Conservation (phyloP, 2,329 filamentous ascomycete genomes). For the Nigrospora oryzae region DNA sequence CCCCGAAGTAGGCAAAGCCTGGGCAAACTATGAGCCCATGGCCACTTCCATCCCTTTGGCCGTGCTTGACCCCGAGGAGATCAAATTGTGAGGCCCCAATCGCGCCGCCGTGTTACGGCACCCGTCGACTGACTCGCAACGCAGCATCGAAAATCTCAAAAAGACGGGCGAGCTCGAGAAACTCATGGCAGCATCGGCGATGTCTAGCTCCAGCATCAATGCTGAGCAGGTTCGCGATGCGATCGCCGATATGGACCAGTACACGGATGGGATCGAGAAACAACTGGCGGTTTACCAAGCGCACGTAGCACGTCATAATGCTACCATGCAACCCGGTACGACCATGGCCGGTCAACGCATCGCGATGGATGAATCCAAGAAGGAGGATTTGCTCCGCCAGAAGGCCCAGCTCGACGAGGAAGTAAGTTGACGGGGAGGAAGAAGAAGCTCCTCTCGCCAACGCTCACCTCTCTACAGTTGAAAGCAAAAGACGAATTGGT, state of each 20-base stretch:
- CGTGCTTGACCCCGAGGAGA: not conserved
- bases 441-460: no score
- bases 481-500: not conserved
- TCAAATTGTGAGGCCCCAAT: not conserved
- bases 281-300: not conserved
- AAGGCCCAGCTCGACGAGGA: constrained; percentile 1
- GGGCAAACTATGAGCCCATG: not conserved
- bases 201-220: constrained; percentile 1
- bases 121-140: not conserved
- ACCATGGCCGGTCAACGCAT: not conserved
- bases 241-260: constrained; percentile 2
- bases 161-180: constrained; percentile 2
- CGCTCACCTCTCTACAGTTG: not conserved
- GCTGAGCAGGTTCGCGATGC: constrained; percentile 2
- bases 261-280: constrained; percentile 1
- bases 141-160: constrained; percentile 1
- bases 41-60: not conserved
- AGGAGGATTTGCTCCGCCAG: not conserved
- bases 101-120: not conserved
- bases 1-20: not conserved
- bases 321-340: not conserved
- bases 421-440: not conserved
- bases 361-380: constrained; percentile 1
- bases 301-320: constrained; percentile 1
- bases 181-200: not conserved